These are phyloP conservation scores for Aspergillus uvarum DNA, from an alignment of 2,329 filamentous ascomycete genomes.

Conservation along the genomic window DNA sequence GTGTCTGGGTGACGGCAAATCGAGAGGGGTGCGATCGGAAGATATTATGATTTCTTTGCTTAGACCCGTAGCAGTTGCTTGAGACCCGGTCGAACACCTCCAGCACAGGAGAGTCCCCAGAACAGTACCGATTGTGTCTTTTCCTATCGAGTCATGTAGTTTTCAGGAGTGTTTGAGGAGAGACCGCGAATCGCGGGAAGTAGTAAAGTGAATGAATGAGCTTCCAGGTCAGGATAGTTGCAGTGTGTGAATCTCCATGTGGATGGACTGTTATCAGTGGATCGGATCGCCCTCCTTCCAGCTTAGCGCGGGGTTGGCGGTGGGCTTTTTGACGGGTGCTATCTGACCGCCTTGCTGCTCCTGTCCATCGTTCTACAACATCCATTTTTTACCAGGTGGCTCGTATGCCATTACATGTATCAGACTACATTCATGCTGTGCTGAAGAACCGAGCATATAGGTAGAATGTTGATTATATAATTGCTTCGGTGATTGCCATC, in stretches of 20 bases:
- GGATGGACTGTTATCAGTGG: conserved; percentile 26
- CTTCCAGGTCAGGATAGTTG: conserved; percentile 10
- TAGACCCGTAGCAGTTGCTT: conserved; percentile 21
- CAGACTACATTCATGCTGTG: no score
- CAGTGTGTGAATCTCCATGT: conserved; percentile 23
- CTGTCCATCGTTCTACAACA: not conserved
- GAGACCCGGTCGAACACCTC: conserved; percentile 21
- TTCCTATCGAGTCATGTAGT: conserved; percentile 20
- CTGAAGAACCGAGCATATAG: no score
- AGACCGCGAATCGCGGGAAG: not conserved
- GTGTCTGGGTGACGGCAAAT: conserved; percentile 17
- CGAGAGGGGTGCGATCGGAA: conserved; percentile 6
- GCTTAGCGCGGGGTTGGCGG: conserved; percentile 33
- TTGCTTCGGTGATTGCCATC: no score
- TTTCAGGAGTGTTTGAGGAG: not conserved
- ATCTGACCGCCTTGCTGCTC: conserved; percentile 20
- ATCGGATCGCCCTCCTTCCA: conserved; percentile 13
- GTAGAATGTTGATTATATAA: no score
- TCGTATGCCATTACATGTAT: no score
- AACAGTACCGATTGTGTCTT: conserved; percentile 22
- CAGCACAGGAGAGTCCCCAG: conserved; percentile 22
- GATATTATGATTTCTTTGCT: conserved; percentile 21
- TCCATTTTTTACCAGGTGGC: not conserved
- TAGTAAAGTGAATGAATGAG: conserved; percentile 1
- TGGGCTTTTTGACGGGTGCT: conserved; percentile 9